Evolutionary conservation across 768 basidiomycete genomes (phyloP).

Genomic region (Neoboletus brunneissimus): DNA sequence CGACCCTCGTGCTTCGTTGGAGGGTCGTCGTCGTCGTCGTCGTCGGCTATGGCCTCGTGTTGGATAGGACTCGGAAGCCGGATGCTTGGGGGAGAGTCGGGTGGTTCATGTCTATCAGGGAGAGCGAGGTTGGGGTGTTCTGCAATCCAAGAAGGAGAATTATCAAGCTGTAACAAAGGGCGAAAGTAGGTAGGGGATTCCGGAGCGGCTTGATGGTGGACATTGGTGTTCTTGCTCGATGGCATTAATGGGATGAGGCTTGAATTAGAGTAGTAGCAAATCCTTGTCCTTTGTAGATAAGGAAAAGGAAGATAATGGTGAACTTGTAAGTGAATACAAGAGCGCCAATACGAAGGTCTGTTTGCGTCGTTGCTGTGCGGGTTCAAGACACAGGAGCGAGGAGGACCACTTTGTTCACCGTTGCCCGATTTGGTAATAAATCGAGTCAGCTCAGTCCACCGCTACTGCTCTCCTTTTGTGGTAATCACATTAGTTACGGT

Average conservation of each 20-base stretch:
- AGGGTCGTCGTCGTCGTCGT: conserved; percentile 24
- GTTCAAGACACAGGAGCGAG: conserved; percentile 26
- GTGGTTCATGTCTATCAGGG: conserved; percentile 3
- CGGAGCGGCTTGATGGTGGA: conserved; percentile 16
- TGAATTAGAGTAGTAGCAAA: conserved; percentile 14
- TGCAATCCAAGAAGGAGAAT: conserved; percentile 23
- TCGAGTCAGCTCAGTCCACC: conserved; percentile 20
- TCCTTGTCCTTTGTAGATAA: conserved; percentile 24
- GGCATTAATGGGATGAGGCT: conserved; percentile 28
- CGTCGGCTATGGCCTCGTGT: conserved; percentile 11
- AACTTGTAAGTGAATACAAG: conserved; percentile 36
- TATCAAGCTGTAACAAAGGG: conserved; percentile 33
- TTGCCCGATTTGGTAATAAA: conserved; percentile 11
- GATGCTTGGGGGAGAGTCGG: conserved; percentile 5
- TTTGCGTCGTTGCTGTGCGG: conserved; percentile 22
- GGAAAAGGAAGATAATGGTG: conserved; percentile 8
- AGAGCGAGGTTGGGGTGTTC: conserved; percentile 9
- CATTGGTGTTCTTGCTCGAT: conserved; percentile 28
- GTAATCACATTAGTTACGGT: conserved; percentile 1
- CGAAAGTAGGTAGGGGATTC: conserved; percentile 23
- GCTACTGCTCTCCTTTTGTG: conserved; percentile 16
- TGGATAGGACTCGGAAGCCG: conserved; percentile 12
- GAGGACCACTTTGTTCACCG: neutral
- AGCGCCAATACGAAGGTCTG: conserved; percentile 16
- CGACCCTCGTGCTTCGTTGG: conserved; percentile 30